Evolutionary conservation across 163 green algal genomes (phyloP).

Genomic region (Coccomyxa subellipsoidea): DNA sequence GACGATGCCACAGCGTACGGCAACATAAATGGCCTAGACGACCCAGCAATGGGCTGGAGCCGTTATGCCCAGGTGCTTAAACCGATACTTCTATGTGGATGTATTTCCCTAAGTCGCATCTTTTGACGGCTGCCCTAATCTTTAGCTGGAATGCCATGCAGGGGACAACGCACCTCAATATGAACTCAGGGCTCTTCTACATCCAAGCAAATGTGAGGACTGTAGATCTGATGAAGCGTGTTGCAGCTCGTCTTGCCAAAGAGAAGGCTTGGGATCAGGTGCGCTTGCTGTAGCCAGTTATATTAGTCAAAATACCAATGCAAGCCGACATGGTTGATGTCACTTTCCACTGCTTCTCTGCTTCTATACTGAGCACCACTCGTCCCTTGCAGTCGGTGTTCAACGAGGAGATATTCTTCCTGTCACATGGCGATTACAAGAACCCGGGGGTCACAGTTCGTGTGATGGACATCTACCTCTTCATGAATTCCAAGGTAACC

Average conservation of each 20-base stretch:
- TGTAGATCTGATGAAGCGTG: conserved; percentile 67
- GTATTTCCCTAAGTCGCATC: no score
- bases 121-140: no score
- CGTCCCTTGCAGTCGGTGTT: conserved; percentile 66
- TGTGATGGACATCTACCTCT: conserved; percentile 44
- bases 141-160: conserved; percentile 28
- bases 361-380: not conserved
- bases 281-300: not conserved
- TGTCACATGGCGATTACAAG: conserved; percentile 69
- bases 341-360: no score
- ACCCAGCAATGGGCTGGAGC: conserved; percentile 82
- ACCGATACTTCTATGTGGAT: not conserved
- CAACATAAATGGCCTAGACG: conserved; percentile 72
- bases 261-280: conserved; percentile 26
- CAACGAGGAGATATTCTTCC: conserved; percentile 89
- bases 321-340: no score
- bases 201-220: conserved; percentile 67
- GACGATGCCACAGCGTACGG: conserved; percentile 75
- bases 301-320: no score
- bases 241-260: conserved; percentile 29
- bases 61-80: conserved; percentile 53
- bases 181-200: conserved; percentile 86
- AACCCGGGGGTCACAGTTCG: conserved; percentile 53
- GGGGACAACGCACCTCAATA: conserved; percentile 66
- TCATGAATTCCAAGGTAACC: conserved; percentile 49